Conservation (phyloP, 1,284 basidiomycete genomes). For the Apiotrichum siamense region DNA sequence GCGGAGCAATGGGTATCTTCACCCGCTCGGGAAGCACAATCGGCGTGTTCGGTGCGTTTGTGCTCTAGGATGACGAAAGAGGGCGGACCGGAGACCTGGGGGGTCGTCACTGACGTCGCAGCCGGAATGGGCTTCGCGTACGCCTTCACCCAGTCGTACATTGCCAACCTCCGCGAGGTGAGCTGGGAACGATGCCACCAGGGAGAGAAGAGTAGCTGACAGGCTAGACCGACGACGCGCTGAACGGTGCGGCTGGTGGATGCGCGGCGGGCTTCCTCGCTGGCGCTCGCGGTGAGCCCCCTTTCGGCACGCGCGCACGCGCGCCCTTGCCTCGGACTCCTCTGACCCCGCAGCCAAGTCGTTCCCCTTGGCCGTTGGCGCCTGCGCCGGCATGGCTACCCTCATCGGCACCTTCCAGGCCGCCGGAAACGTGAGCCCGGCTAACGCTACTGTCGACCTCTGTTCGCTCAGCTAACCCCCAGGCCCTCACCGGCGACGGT, state of each 20-base stretch:
- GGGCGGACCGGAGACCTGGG: too few relatives aligned
- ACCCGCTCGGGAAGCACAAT: conserved; percentile 72
- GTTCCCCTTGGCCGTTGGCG: conserved; percentile 72
- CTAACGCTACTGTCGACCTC: background rate
- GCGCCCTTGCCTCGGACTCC: conserved; percentile 5
- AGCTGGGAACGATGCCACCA: conserved; percentile 1
- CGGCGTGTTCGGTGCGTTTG: conserved; percentile 66
- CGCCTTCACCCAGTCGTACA: conserved; percentile 69
- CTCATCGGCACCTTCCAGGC: conserved; percentile 79
- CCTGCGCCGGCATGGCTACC: conserved; percentile 72
- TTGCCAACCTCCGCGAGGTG: conserved; percentile 70
- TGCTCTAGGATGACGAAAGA: background rate
- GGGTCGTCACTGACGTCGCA: conserved; percentile 38
- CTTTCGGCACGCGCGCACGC: too few relatives aligned
- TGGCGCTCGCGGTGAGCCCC: conserved; percentile 65
- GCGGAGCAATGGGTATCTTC: conserved; percentile 80
- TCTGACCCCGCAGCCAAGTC: conserved; percentile 60
- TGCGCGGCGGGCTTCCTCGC: conserved; percentile 90
- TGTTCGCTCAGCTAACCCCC: background rate
- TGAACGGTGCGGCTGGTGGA: conserved; percentile 80
- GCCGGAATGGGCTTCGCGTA: conserved; percentile 89
- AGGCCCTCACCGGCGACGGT: conserved; percentile 36
- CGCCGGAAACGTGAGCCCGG: conserved; percentile 54
- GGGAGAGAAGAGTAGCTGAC: background rate
- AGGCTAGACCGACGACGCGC: conserved; percentile 62